Base-by-base conservation (phyloP, 495 filamentous ascomycete genomes). In the Trichoderma virens region DNA sequence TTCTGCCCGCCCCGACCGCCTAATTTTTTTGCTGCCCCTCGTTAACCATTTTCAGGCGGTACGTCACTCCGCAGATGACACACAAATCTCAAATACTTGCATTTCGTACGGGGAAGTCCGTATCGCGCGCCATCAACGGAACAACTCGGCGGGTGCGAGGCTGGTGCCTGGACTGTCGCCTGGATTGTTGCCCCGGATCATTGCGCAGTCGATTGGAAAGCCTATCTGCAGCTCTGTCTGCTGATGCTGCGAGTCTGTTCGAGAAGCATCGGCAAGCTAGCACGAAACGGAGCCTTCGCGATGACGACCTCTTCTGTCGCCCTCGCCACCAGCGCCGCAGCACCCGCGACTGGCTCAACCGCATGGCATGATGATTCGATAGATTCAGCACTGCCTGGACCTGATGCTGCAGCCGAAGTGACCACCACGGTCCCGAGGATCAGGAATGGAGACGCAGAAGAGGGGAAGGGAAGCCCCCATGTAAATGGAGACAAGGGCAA, bases 1-100 rank as follows among this genome's bases (percentile, higher is more conserved):
- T 71, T 70, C 64, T 73, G 71, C 69, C 69, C 25, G 11, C 34
- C 0, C 51, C 35, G 54, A 71, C 71, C 71, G 69, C 71, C 64
- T 64, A 70, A 67, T 72, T 62, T 82, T 75, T 62, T 67, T 67
- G 25, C 66, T 25, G 54, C 16, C 11, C 31, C 23, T 11, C 41
- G 18, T 5, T 62, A 8, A 14, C 27, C 25, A 13, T 25, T 25
- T 13, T n/a, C 34, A 35, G 34, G 13, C 23, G 27, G 9, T 56
- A 56, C 51, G 51, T 56, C 51, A 56, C 51, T 28, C 11, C 23
- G 51, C 51, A 56, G 35, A 61, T 31, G 31, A 61, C 20, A 7
- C 31, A 25, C 23, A 27, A n/a, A 35, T 18, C 0, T 18, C 11
- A 38, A 13, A 61, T 9, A 34, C 27, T 14, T 34, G 35, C 30